phyloP scores from a whole-genome alignment of 495 filamentous ascomycete species.

The Hypoxylon cercidicola region DNA sequence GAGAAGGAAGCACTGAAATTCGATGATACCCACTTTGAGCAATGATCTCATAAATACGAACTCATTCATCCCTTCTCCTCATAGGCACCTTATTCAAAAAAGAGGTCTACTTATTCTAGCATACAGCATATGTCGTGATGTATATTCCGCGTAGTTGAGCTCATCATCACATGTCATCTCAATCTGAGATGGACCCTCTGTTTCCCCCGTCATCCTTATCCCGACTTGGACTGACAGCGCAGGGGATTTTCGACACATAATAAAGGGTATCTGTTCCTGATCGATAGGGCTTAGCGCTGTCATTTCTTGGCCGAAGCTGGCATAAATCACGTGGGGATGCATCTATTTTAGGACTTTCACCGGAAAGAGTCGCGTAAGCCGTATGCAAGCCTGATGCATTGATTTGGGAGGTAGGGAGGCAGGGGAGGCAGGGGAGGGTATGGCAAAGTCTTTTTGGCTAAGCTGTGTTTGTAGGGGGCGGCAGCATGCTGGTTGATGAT shows the following conservation, averaged over 20 bases:
- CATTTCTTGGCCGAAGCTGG: conserved; percentile 30
- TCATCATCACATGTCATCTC: conserved; percentile 13
- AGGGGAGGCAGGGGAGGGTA: too few species aligned
- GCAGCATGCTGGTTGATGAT: background rate
- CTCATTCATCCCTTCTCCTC: conserved; percentile 2
- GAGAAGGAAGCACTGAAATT: conserved; percentile 1
- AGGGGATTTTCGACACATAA: conserved; percentile 16
- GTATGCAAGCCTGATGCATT: conserved; percentile 8
- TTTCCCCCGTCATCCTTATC: conserved; percentile 15
- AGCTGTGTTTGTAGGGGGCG: too few species aligned
- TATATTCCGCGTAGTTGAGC: background rate
- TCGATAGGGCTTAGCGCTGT: conserved; percentile 41
- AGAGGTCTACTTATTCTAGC: background rate
- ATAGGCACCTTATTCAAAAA: too few species aligned
- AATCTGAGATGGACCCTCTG: conserved; percentile 3
- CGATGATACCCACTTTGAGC: conserved; percentile 22
- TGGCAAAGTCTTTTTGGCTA: too few species aligned
- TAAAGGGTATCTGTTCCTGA: conserved; percentile 33
- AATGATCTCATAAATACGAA: conserved; percentile 14
- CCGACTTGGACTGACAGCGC: conserved; percentile 12
- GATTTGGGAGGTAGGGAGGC: background rate
- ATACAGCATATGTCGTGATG: background rate
- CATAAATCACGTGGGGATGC: conserved; percentile 25
- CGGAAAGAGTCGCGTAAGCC: conserved; percentile 3
- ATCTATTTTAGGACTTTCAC: conserved; percentile 34